Base-by-base conservation (phyloP, 2,329 filamentous ascomycete species). In the Pseudogymnoascus sp. region DNA sequence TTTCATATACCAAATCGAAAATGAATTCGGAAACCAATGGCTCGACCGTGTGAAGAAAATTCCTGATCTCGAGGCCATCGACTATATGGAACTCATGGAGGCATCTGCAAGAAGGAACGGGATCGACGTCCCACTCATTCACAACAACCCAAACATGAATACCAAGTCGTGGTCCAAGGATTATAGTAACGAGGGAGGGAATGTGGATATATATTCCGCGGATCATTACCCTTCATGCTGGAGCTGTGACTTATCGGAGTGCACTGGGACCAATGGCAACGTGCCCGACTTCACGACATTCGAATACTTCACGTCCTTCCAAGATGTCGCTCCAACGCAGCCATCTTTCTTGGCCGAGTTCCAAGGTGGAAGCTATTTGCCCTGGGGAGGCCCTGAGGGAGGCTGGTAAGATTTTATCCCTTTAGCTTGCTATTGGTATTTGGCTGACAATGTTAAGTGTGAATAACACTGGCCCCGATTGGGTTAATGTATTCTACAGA, bases 401-500 rank as follows among this genome's bases (percentile, higher is more conserved):
- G 49, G 49, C 49, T 55, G 49, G 49, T 55, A 35, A 55, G 28
- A 33, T 14, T 55, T 19, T 1, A 25, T n/a, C 14, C 23, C 9
- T 22, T 2, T 19, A 22, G 28, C 9, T 28, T n/a, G 22, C 14
- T 35, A 33, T 55, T 33, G n/a, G 81, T 83, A 49, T 76, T 79
- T 0, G 12, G 58, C 36, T 55, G 23, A 58, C 25, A 38, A n/a
- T 14, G 8, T 28, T 12, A 12, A 61, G 61, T 58, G 63, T 65
- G 5, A 73, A 73, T 1, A 79, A 84, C 45, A 84, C 82, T 16
- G 82, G 82, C 1, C 76, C 80, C 0, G 81, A 85, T 55, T 88
- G 84, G 66, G 84, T 82, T 1, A 86, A 87, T 62, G 70, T 88
- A 3, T 87, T 85, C 72, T 88, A 88, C 70, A 78, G 84, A 9